phyloP scores from a whole-genome alignment of 768 basidiomycete genomes.

The Pholiota conissans region DNA sequence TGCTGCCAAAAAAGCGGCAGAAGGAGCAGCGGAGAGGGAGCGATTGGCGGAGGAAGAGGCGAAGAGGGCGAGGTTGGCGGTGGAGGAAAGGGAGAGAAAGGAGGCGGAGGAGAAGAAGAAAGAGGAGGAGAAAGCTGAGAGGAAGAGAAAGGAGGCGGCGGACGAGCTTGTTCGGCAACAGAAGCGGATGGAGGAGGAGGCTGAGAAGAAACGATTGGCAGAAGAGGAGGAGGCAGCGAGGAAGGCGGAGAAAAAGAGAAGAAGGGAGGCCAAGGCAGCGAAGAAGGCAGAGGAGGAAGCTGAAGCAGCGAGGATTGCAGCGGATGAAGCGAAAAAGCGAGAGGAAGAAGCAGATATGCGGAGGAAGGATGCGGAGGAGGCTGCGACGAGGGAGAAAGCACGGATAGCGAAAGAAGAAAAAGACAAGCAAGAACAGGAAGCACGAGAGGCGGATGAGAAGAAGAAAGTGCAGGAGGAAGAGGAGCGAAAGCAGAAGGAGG shows the following conservation, averaged over 20 bases:
- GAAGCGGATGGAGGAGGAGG: slow-evolving; percentile 4
- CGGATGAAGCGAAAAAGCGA: slow-evolving; percentile 2
- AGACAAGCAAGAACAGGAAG: slow-evolving; percentile 1
- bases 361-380: slow-evolving; percentile 9
- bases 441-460: neutral
- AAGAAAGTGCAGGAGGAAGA: slow-evolving; percentile 6
- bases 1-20: neutral
- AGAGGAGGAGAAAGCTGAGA: neutral
- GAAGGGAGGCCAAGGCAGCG: slow-evolving; percentile 4
- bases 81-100: neutral
- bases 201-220: neutral
- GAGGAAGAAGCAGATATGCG: slow-evolving; percentile 3
- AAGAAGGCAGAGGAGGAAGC: slow-evolving; percentile 13
- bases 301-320: slow-evolving; percentile 7
- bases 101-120: neutral
- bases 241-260: neutral
- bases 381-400: neutral
- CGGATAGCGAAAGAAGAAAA: neutral
- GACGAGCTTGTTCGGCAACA: slow-evolving; percentile 7
- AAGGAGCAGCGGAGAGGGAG: slow-evolving; percentile 6
- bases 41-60: neutral
- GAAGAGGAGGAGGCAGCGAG: neutral
- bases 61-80: neutral
- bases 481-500: neutral
- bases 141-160: slow-evolving; percentile 3